These are phyloP conservation scores for Potentilla sterilis DNA, from an alignment of 306 rosid genomes.

Conservation along the genomic window DNA sequence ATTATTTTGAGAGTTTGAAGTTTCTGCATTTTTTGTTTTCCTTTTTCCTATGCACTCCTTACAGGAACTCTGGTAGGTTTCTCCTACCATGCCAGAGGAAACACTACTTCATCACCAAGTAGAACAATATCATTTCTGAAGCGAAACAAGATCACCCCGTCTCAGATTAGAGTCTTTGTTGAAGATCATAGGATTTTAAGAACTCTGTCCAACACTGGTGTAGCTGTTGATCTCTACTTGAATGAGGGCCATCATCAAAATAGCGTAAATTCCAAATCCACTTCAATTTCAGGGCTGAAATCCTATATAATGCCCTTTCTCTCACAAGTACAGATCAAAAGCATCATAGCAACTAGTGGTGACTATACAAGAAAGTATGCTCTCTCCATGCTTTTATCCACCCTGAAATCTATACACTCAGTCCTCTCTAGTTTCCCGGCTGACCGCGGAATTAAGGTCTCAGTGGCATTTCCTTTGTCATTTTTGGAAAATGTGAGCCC, in stretches of 20 bases:
- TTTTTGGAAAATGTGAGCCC: conserved; percentile 39
- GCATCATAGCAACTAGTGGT: conserved; percentile 43
- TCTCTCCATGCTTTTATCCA: conserved; percentile 35
- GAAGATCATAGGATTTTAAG: conserved; percentile 40
- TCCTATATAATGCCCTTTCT: conserved; percentile 37
- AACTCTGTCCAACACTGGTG: conserved; percentile 35
- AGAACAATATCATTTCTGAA: conserved; percentile 37
- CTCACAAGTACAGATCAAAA: conserved; percentile 35
- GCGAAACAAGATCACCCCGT: conserved; percentile 36
- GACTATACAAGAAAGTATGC: conserved; percentile 30
- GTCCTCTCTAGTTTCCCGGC: conserved; percentile 33
- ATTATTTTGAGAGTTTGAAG: conserved; percentile 6
- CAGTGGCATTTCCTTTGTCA: conserved; percentile 56
- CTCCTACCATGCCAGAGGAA: conserved; percentile 41
- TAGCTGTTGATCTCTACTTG: conserved; percentile 54
- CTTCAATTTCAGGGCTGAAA: conserved; percentile 40
- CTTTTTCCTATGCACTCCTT: conserved; percentile 14
- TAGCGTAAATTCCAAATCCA: conserved; percentile 34
- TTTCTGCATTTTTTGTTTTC: neutral
- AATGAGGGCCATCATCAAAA: conserved; percentile 36
- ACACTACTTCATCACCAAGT: conserved; percentile 29
- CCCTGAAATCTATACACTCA: conserved; percentile 41
- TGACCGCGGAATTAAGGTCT: conserved; percentile 40
- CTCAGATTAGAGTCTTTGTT: conserved; percentile 42
- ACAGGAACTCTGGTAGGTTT: conserved; percentile 56